A percentile compares a stretch with the other conserved stretches of the same genome.
Evolutionary conservation across 805 yeast genomes (phyloP).

Genomic region (Komagataella ulmi): DNA sequence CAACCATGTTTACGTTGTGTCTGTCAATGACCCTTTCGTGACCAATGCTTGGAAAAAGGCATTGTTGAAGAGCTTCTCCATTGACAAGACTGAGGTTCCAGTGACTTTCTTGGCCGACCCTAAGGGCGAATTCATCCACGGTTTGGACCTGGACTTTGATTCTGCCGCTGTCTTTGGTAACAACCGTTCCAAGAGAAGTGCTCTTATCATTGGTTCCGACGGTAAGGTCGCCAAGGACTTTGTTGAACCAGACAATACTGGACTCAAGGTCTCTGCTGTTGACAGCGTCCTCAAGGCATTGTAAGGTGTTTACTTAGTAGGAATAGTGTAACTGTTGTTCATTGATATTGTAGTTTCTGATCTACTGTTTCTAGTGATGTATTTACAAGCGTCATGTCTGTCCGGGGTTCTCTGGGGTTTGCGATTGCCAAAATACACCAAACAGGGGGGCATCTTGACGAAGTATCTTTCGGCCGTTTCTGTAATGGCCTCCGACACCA

Average conservation of each 20-base stretch:
- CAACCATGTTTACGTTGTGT: constrained; percentile 44
- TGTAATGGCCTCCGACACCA: no score
- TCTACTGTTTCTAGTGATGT: no score
- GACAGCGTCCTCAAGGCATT: constrained; percentile 21
- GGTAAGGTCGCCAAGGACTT: constrained; percentile 57
- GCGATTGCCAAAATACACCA: no score
- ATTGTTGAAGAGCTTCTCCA: constrained; percentile 12
- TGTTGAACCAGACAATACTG: constrained; percentile 72
- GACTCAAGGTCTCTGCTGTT: constrained; percentile 44
- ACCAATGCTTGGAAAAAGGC: constrained; percentile 65
- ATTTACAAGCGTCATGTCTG: no score
- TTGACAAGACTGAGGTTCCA: constrained; percentile 1
- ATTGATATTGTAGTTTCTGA: background rate
- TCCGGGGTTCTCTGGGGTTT: no score
- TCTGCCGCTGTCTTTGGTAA: constrained; percentile 69
- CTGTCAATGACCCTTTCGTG: constrained; percentile 84
- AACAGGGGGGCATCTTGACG: no score
- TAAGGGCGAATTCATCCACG: constrained; percentile 54
- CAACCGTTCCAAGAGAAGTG: constrained; percentile 62
- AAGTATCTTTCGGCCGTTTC: no score
- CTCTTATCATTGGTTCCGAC: constrained; percentile 51
- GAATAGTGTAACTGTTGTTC: background rate
- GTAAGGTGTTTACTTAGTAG: background rate
- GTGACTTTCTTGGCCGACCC: constrained; percentile 59
- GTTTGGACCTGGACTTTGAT: constrained; percentile 58